A percentile compares a stretch with the other conserved stretches of the same genome.
Conservation (phyloP, 1,139 yeast genomes). For the Meyerozyma elateridarum region DNA sequence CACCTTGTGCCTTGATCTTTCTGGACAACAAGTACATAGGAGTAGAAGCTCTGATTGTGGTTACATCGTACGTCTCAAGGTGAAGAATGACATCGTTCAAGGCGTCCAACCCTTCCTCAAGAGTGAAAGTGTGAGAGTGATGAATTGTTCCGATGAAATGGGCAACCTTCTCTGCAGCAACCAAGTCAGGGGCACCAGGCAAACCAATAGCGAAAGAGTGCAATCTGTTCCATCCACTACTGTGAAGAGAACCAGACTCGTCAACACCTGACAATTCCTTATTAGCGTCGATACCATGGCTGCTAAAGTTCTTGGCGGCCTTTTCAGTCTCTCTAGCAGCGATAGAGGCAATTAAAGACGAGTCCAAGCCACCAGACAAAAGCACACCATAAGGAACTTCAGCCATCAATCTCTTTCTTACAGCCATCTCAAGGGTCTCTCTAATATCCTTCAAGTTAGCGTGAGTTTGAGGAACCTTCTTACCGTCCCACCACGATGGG, state of each 20-base stretch:
- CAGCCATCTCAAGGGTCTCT: slow-evolving; percentile 84
- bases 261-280: slow-evolving; percentile 87
- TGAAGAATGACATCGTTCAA: slow-evolving; percentile 91
- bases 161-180: slow-evolving; percentile 96
- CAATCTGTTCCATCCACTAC: slow-evolving; percentile 76
- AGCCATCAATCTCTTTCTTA: slow-evolving; percentile 98
- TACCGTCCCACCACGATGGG: slow-evolving; percentile 92
- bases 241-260: slow-evolving; percentile 73
- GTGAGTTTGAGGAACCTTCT: slow-evolving; percentile 64
- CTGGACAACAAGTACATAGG: slow-evolving; percentile 97
- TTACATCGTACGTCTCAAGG: slow-evolving; percentile 95
- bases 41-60: slow-evolving; percentile 97
- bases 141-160: slow-evolving; percentile 91
- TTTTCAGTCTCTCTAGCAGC: slow-evolving; percentile 92
- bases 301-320: slow-evolving; percentile 55
- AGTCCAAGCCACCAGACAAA: slow-evolving; percentile 94
- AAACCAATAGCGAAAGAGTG: slow-evolving; percentile 97
- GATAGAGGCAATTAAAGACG: slow-evolving; percentile 91
- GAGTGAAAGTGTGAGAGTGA: slow-evolving; percentile 95
- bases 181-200: slow-evolving; percentile 95
- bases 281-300: slow-evolving; percentile 45
- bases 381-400: slow-evolving; percentile 98
- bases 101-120: slow-evolving; percentile 95
- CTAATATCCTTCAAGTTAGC: slow-evolving; percentile 72
- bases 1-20: slow-evolving; percentile 98